Conservation (phyloP, 2,329 filamentous ascomycete genomes). For the Colletotrichum zoysiae region DNA sequence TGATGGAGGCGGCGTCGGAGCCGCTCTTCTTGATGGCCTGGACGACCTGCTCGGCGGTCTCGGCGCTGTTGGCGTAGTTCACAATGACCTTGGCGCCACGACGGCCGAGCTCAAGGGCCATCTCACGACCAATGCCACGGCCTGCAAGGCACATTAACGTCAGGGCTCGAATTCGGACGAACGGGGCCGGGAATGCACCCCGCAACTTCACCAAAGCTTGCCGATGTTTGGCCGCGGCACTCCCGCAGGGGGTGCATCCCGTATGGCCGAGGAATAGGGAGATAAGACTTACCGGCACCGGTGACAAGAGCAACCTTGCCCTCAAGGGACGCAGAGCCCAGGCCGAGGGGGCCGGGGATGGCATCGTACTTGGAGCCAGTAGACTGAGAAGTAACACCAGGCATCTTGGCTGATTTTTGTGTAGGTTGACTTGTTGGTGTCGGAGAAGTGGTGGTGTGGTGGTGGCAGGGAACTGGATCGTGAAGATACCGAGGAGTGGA, state of each 20-base stretch:
- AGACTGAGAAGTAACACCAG: constrained; percentile 46
- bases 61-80: constrained; percentile 70
- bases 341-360: constrained; percentile 54
- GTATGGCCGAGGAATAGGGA: neutral
- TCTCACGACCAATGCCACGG: constrained; percentile 70
- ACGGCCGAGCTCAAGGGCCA: constrained; percentile 68
- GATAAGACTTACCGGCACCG: constrained; percentile 60
- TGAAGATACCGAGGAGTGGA: constrained; percentile 27
- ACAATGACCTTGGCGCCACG: constrained; percentile 69
- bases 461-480: constrained; percentile 8
- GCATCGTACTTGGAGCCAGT: constrained; percentile 51
- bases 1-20: constrained; percentile 72
- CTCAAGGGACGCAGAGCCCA: constrained; percentile 72
- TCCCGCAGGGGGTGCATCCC: neutral
- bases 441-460: neutral
- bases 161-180: constrained; percentile 19
- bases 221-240: neutral
- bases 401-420: constrained; percentile 48
- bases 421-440: constrained; percentile 5
- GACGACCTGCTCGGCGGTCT: constrained; percentile 67
- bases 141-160: constrained; percentile 48
- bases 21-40: constrained; percentile 67
- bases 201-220: neutral
- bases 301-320: constrained; percentile 90
- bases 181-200: constrained; percentile 16